A percentile compares a stretch with the other conserved stretches of the same genome.
Evolutionary conservation across 208 protist species (phyloP).

Genomic region (Trypanosoma lewisi): DNA sequence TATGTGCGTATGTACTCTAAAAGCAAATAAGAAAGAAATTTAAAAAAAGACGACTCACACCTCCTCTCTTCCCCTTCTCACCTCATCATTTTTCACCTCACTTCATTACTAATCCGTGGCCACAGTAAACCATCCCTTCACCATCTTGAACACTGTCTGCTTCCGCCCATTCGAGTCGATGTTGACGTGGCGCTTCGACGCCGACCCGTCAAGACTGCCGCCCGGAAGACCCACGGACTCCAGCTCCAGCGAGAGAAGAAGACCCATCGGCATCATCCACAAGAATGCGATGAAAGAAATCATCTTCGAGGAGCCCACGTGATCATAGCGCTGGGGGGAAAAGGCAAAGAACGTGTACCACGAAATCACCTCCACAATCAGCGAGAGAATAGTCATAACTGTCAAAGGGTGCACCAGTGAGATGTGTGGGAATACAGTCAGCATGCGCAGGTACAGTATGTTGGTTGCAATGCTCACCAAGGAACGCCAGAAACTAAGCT

Average conservation of each 20-base stretch:
- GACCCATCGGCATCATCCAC: slow-evolving; percentile 54
- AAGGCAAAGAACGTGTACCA: slow-evolving; percentile 48
- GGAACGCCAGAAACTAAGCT: slow-evolving; percentile 49
- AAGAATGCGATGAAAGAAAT: slow-evolving; percentile 55
- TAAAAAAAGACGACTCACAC: too few species aligned
- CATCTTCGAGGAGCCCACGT: slow-evolving; percentile 11
- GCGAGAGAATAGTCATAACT: slow-evolving; percentile 19
- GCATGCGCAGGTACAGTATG: slow-evolving; percentile 39
- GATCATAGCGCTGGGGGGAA: not conserved
- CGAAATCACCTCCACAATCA: slow-evolving; percentile 39
- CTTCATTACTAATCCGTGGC: not conserved
- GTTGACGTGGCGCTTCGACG: not conserved
- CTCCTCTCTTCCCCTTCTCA: slow-evolving; percentile 3
- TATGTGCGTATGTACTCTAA: too few species aligned
- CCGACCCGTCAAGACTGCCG: not conserved
- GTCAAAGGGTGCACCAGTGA: slow-evolving; percentile 31
- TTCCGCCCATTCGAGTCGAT: not conserved
- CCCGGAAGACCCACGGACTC: slow-evolving; percentile 54
- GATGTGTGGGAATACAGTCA: slow-evolving; percentile 47
- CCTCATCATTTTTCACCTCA: not conserved
- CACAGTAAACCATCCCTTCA: slow-evolving; percentile 10
- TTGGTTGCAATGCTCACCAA: slow-evolving; percentile 47
- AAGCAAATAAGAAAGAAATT: too few species aligned
- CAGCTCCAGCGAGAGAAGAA: slow-evolving; percentile 44
- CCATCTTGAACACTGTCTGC: not conserved